These are phyloP conservation scores for Biscogniauxia mediterranea DNA, from an alignment of 2,329 filamentous ascomycete genomes.

Conservation along the genomic window DNA sequence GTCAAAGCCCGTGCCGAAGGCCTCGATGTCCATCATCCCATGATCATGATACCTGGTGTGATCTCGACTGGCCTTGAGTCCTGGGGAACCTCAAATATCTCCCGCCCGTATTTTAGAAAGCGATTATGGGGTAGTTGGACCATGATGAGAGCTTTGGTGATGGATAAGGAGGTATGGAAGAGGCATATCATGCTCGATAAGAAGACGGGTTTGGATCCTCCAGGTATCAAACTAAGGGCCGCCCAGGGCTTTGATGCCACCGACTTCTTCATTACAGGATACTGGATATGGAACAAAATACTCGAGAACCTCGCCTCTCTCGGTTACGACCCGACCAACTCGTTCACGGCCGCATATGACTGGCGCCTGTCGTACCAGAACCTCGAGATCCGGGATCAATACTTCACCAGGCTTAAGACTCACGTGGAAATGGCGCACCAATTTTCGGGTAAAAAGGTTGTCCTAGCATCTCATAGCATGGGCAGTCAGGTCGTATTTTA, in stretches of 20 bases:
- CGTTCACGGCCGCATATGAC: conserved; percentile 73
- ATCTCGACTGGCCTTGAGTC: conserved; percentile 97
- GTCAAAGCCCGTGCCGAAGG: conserved; percentile 80
- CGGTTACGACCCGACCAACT: conserved; percentile 85
- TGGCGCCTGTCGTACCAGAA: conserved; percentile 92
- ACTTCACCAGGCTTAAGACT: conserved; percentile 86
- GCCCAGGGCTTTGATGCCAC: conserved; percentile 97
- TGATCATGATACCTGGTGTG: conserved; percentile 96
- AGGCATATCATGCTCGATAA: conserved; percentile 96
- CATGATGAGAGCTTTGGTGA: conserved; percentile 93
- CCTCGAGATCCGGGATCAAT: conserved; percentile 86
- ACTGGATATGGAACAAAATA: conserved; percentile 99
- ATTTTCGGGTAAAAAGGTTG: conserved; percentile 75
- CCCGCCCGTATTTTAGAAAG: conserved; percentile 89
- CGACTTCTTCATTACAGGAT: conserved; percentile 87
- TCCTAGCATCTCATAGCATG: conserved; percentile 94
- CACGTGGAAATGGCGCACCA: conserved; percentile 82
- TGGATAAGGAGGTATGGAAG: conserved; percentile 95
- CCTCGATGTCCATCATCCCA: conserved; percentile 75
- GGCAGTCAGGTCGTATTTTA: conserved; percentile 92
- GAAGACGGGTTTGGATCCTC: conserved; percentile 84
- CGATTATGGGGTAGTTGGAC: conserved; percentile 97
- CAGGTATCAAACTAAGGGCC: conserved; percentile 83
- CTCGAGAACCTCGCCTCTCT: conserved; percentile 94
- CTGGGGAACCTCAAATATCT: conserved; percentile 86